Percentiles rank a stretch among this genome's conserved stretches.
Evolutionary conservation across 352 stramenopile genomes (phyloP).

Genomic region (Salisapilia sapeloensis): DNA sequence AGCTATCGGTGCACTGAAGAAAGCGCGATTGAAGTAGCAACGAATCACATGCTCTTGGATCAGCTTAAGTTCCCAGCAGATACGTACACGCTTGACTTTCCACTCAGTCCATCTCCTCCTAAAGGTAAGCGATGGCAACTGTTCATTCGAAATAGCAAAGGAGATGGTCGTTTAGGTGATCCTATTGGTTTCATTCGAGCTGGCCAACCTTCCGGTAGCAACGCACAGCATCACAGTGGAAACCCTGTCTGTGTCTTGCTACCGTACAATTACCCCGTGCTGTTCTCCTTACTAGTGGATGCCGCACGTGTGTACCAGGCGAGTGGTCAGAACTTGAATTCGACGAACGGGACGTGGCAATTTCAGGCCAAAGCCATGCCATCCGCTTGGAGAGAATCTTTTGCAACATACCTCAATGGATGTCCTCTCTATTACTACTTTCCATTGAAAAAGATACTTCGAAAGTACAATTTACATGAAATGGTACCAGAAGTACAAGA

Average conservation of each 20-base stretch:
- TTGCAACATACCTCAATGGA: conserved; percentile 56
- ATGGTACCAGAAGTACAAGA: conserved; percentile 76
- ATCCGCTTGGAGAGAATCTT: conserved; percentile 67
- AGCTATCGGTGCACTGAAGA: conserved; percentile 55
- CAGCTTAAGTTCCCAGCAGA: conserved; percentile 79
- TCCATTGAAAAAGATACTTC: conserved; percentile 62
- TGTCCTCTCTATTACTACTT: conserved; percentile 73
- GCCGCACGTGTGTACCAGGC: conserved; percentile 65
- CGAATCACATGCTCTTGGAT: conserved; percentile 77
- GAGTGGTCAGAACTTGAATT: conserved; percentile 61
- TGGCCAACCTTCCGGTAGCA: background rate
- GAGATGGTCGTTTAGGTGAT: conserved; percentile 52
- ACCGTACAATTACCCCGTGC: conserved; percentile 78
- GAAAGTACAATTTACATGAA: conserved; percentile 80
- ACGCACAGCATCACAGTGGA: too few relatives aligned
- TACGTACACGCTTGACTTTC: conserved; percentile 46
- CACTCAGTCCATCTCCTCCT: conserved; percentile 34
- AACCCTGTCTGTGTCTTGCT: conserved; percentile 18
- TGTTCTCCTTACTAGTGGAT: conserved; percentile 73
- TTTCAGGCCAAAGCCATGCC: conserved; percentile 81
- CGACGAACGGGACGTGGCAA: conserved; percentile 42
- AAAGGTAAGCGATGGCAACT: conserved; percentile 70
- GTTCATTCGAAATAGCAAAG: conserved; percentile 66
- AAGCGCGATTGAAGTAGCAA: conserved; percentile 60
- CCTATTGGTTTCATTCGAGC: background rate